Evolutionary conservation across 768 basidiomycete species (phyloP), one percentile per base, ranked within the genome.

Genomic region (Kwoniella heveanensis): DNA sequence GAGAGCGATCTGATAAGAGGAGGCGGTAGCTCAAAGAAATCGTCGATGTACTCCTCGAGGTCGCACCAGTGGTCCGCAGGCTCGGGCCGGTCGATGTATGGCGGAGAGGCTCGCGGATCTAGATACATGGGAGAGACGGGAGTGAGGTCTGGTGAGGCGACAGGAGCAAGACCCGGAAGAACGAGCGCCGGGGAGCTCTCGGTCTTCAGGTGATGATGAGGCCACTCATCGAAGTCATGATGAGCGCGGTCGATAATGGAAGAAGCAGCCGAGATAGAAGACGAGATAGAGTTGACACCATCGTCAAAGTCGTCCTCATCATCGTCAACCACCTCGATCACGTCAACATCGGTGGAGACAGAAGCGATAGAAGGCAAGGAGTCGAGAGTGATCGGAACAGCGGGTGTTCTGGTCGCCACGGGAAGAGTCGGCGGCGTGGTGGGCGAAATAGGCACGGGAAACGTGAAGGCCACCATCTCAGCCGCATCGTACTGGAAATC

Each of bases 1-100:
- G 71, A 76, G 24, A 64, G 39, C 6, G 70, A 76, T 36, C 74
- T 60, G 55, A 60, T 56, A 1, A 76, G 62, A 9, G 64, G 66
- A 17, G 74, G 74, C 1, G 74, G 74, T 4, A 76, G 61, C 0
- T 17, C 3, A 26, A 73, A 62, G 46, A 49, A 49, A 24, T 72
- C 69, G 21, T 64, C 57, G 47, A 53, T 60, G 19, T 66, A 51
- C 22, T 67, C 56, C 22, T 65, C 58, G 51, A 54, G 29, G 15
- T 57, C 57, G 49, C 48, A 29, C n/a, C 54, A 46, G 26, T 54
- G 57, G 12, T 54, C 52, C 10, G 39, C 39, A 19, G 52, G 52
- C 19, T 29, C 27, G 22, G 32, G 32, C 26, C 27, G 27, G n/a
- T 30, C 27, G 27, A 56, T 13, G 36, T 32, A 19, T 19, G 54